Percentiles rank a stretch among this genome's conserved stretches.
phyloP scores from a whole-genome alignment of 805 yeast species.

The Candida krabiensis region DNA sequence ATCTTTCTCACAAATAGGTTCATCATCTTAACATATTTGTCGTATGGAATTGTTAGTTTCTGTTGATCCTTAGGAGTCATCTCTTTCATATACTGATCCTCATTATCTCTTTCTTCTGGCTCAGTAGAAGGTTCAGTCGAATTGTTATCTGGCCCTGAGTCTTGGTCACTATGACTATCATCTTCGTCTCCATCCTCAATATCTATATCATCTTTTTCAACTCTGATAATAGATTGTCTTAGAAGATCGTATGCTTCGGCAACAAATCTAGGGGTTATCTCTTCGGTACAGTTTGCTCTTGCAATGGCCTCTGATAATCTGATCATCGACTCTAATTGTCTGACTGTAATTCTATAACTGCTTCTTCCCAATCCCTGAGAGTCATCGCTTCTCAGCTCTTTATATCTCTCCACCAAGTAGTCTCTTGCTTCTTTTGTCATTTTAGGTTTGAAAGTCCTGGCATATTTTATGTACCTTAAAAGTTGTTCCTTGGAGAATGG shows the following conservation, averaged over 20 bases:
- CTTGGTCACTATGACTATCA: slow-evolving; percentile 25
- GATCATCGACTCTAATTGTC: slow-evolving; percentile 93
- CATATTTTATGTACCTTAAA: slow-evolving; percentile 84
- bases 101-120: slow-evolving; percentile 11
- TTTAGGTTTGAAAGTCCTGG: slow-evolving; percentile 87
- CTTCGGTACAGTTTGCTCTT: slow-evolving; percentile 91
- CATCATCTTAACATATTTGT: slow-evolving; percentile 83
- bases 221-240: slow-evolving; percentile 88
- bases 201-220: slow-evolving; percentile 90
- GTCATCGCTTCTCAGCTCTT: slow-evolving; percentile 84
- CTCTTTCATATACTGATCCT: slow-evolving; percentile 12
- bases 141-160: slow-evolving; percentile 17
- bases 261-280: slow-evolving; percentile 79
- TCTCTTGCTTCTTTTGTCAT: slow-evolving; percentile 81
- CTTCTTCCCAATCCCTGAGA: slow-evolving; percentile 85
- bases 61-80: too few species aligned
- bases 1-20: slow-evolving; percentile 66
- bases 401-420: slow-evolving; percentile 73
- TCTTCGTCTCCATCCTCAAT: slow-evolving; percentile 62
- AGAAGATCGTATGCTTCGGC: slow-evolving; percentile 90
- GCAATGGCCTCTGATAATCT: slow-evolving; percentile 96
- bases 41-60: slow-evolving; percentile 67
- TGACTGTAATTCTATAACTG: slow-evolving; percentile 92
- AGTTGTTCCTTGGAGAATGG: slow-evolving; percentile 89
- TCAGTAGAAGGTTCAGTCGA: slow-evolving; percentile 1